phyloP scores from a whole-genome alignment of 495 filamentous ascomycete species.

The Parathielavia appendiculata region DNA sequence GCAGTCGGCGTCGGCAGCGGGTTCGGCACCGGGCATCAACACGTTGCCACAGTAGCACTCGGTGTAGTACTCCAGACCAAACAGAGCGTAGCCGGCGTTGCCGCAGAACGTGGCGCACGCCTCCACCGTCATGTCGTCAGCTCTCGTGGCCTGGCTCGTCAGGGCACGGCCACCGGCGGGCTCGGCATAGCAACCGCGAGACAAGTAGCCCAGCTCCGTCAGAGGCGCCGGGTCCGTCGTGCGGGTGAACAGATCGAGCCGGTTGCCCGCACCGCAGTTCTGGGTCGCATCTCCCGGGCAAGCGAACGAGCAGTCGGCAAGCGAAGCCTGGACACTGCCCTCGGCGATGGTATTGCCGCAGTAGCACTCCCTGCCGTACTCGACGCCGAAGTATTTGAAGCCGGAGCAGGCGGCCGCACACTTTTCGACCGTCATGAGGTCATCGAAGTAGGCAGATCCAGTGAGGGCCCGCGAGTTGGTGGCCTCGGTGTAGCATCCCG shows the following conservation, averaged over 20 bases:
- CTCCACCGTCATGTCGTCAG: constrained; percentile 9
- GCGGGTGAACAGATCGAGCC: background rate
- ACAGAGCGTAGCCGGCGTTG: constrained; percentile 7
- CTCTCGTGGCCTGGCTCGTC: background rate
- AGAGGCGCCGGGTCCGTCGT: background rate
- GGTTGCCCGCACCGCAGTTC: background rate
- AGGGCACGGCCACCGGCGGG: background rate
- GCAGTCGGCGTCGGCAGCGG: constrained; percentile 29
- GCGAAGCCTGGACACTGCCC: background rate
- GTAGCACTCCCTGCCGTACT: background rate
- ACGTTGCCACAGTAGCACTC: constrained; percentile 3
- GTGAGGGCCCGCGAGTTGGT: too few species aligned
- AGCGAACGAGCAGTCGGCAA: background rate
- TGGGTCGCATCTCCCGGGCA: background rate
- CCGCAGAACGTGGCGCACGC: constrained; percentile 10
- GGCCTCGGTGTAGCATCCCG: too few species aligned
- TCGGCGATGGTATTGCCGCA: background rate
- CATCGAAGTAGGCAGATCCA: too few species aligned
- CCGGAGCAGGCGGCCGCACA: background rate
- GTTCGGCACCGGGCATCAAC: background rate
- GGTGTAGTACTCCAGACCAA: constrained; percentile 7
- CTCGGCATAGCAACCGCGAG: constrained; percentile 8
- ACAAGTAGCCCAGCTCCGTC: background rate
- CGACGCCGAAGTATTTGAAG: background rate
- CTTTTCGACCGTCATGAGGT: background rate